Conservation (phyloP, 2,329 filamentous ascomycete genomes). For the Dactylellina sp. region DNA sequence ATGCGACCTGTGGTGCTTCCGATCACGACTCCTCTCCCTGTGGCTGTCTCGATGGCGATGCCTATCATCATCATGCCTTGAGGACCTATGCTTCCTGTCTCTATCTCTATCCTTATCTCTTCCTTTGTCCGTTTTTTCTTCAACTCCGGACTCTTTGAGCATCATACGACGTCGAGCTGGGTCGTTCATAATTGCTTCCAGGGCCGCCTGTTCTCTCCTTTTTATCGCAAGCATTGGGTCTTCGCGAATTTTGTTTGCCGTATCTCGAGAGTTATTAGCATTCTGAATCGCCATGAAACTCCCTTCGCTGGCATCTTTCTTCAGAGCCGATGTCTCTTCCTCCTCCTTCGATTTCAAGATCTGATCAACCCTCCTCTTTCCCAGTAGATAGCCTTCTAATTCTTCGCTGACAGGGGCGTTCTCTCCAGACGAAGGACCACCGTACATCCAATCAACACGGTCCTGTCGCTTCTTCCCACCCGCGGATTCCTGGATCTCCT, state of each 20-base stretch:
- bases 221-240: constrained; percentile 95
- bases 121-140: constrained; percentile 62
- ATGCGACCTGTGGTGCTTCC: constrained; percentile 64
- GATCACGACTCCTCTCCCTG: constrained; percentile 64
- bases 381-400: constrained; percentile 90
- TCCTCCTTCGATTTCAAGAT: constrained; percentile 84
- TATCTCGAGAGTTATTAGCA: constrained; percentile 81
- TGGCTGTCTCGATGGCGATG: constrained; percentile 63
- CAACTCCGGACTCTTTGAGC: constrained; percentile 67
- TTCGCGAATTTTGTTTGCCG: constrained; percentile 84
- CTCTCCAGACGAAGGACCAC: constrained; percentile 81
- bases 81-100: constrained; percentile 58
- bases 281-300: constrained; percentile 73
- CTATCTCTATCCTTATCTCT: constrained; percentile 63
- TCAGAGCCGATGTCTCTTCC: constrained; percentile 72
- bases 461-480: constrained; percentile 83
- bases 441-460: constrained; percentile 98
- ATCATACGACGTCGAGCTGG: constrained; percentile 76
- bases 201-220: constrained; percentile 85
- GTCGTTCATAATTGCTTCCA: constrained; percentile 83
- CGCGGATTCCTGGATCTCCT: constrained; percentile 86
- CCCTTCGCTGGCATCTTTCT: constrained; percentile 77
- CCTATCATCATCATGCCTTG: constrained; percentile 57
- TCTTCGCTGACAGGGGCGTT: constrained; percentile 82
- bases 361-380: constrained; percentile 90